phyloP scores from a whole-genome alignment of 2,329 filamentous ascomycete genomes.

The Aotearoamyces nothofagi region DNA sequence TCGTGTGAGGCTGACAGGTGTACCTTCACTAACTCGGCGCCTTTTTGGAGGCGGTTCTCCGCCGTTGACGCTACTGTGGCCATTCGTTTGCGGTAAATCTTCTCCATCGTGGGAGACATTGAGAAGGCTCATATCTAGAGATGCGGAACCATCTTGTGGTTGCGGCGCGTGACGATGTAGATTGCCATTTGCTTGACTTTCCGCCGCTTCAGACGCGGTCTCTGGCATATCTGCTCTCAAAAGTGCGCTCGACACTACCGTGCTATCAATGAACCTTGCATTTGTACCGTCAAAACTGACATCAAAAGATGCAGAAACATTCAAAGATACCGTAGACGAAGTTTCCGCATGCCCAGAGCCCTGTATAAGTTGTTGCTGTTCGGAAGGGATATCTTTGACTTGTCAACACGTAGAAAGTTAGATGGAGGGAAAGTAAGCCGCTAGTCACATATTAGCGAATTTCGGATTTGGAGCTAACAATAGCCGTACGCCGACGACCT shows the following conservation, averaged over 20 bases:
- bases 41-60: slow-evolving; percentile 44
- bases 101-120: slow-evolving; percentile 11
- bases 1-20: slow-evolving; percentile 24
- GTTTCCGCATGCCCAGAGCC: slow-evolving; percentile 39
- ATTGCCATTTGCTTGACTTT: slow-evolving; percentile 17
- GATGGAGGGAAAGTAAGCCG: slow-evolving; percentile 5
- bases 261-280: slow-evolving; percentile 40
- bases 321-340: slow-evolving; percentile 29
- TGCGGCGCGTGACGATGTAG: too few relatives aligned
- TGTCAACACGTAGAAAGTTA: slow-evolving; percentile 5
- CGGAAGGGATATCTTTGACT: slow-evolving; percentile 20
- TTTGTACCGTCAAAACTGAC: slow-evolving; percentile 38
- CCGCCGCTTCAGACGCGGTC: slow-evolving; percentile 19
- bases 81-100: slow-evolving; percentile 16
- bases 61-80: slow-evolving; percentile 13
- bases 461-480: too few relatives aligned
- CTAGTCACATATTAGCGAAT: slow-evolving; percentile 4
- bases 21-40: slow-evolving; percentile 39
- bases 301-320: slow-evolving; percentile 33
- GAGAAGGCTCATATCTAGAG: too few relatives aligned
- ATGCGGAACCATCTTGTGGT: too few relatives aligned
- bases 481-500: too few relatives aligned
- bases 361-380: slow-evolving; percentile 23
- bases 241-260: slow-evolving; percentile 23
- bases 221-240: slow-evolving; percentile 19